Evolutionary conservation across 202 grass and related monocot genomes (phyloP).

Genomic region (Zizania palustris): DNA sequence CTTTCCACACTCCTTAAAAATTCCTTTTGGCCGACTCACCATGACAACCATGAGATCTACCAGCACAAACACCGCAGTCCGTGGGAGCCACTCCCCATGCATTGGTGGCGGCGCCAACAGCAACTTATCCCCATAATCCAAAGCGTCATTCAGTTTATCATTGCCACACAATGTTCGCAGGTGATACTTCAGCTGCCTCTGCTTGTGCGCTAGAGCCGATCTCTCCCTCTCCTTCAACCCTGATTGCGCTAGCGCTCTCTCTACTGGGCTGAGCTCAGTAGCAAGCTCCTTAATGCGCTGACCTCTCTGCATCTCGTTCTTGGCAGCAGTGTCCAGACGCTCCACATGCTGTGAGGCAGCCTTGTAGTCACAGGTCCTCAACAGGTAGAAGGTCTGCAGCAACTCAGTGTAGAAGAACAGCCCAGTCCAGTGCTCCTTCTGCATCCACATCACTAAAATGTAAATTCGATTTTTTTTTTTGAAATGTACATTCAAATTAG

Average conservation of each 20-base stretch:
- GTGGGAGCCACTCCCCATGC: slow-evolving; percentile 95
- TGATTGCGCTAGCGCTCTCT: slow-evolving; percentile 48
- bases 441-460: slow-evolving; percentile 31
- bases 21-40: slow-evolving; percentile 82
- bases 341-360: slow-evolving; percentile 67
- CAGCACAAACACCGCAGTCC: slow-evolving; percentile 74
- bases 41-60: slow-evolving; percentile 98
- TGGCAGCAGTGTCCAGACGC: slow-evolving; percentile 64
- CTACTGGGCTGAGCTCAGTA: slow-evolving; percentile 55
- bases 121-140: slow-evolving; percentile 86
- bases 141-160: slow-evolving; percentile 55
- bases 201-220: slow-evolving; percentile 60
- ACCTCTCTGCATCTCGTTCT: slow-evolving; percentile 66
- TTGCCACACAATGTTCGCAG: slow-evolving; percentile 58
- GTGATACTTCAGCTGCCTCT: slow-evolving; percentile 50
- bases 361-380: slow-evolving; percentile 91
- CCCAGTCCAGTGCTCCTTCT: slow-evolving; percentile 74
- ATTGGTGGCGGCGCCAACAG: slow-evolving; percentile 82
- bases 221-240: slow-evolving; percentile 67
- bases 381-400: slow-evolving; percentile 78
- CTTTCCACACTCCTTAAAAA: slow-evolving; percentile 90
- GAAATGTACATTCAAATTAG: slow-evolving; percentile 8
- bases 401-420: slow-evolving; percentile 89
- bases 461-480: not conserved
- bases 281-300: slow-evolving; percentile 51